phyloP scores from a whole-genome alignment of 2,329 filamentous ascomycete species.

The Nigrograna mackinnonii region DNA sequence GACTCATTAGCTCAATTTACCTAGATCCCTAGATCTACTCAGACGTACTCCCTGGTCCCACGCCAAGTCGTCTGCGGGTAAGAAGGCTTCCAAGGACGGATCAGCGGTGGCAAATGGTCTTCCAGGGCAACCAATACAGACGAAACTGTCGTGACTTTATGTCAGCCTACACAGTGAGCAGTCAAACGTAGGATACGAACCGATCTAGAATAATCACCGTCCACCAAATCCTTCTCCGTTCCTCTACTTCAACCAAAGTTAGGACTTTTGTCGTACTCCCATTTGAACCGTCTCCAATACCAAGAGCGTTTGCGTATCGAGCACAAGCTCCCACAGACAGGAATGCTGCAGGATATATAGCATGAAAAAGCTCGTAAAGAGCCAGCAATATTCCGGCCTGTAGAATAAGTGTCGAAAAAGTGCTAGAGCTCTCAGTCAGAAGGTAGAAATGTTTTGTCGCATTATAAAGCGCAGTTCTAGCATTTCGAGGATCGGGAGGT shows the following conservation, averaged over 20 bases:
- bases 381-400: constrained; percentile 36
- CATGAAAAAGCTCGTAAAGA: constrained; percentile 37
- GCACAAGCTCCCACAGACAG: constrained; percentile 23
- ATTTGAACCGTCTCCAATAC: constrained; percentile 4
- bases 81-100: constrained; percentile 10
- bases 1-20: too few relatives aligned
- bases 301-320: constrained; percentile 23
- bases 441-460: constrained; percentile 28
- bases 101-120: constrained; percentile 7
- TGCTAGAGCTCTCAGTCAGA: constrained; percentile 23
- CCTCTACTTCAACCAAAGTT: constrained; percentile 23
- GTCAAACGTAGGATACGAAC: constrained; percentile 2
- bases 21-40: too few relatives aligned
- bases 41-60: constrained; percentile 6
- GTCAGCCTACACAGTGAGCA: neutral
- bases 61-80: constrained; percentile 11
- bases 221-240: constrained; percentile 28
- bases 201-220: constrained; percentile 26
- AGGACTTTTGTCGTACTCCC: constrained; percentile 2
- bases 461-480: constrained; percentile 22
- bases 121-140: constrained; percentile 8
- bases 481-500: constrained; percentile 10
- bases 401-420: constrained; percentile 27
- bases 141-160: constrained; percentile 7
- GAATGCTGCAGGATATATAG: constrained; percentile 42